These are phyloP conservation scores for Coelastrella sp. DNA, from an alignment of 139 green algal species.

Conservation along the genomic window DNA sequence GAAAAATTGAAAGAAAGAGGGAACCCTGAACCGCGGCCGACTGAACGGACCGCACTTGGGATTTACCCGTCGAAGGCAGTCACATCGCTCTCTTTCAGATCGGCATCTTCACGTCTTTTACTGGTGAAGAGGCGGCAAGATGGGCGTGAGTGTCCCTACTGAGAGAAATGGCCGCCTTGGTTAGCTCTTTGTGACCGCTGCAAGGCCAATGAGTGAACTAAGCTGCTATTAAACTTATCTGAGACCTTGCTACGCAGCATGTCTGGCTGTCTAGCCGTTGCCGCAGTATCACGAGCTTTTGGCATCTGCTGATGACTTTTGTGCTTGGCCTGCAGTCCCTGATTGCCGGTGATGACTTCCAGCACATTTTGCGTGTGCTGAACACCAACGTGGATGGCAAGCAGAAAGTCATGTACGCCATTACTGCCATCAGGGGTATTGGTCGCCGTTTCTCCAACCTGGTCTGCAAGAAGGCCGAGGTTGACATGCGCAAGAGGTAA, in stretches of 20 bases:
- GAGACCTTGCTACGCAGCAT: no score
- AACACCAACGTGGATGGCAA: constrained; percentile 99
- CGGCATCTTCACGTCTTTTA: neutral
- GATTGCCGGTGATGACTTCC: constrained; percentile 88
- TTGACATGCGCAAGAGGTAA: constrained; percentile 92
- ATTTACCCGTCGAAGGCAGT: neutral
- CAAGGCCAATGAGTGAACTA: no score
- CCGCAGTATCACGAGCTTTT: neutral
- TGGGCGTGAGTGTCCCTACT: neutral
- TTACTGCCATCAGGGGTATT: constrained; percentile 97
- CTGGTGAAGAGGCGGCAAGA: constrained; percentile 3
- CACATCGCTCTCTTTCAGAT: neutral
- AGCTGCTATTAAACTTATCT: no score
- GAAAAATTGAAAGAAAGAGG: no score
- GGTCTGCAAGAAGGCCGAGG: constrained; percentile 98
- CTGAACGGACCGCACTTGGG: neutral
- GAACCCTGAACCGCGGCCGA: neutral
- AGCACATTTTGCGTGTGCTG: constrained; percentile 99
- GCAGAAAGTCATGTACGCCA: constrained; percentile 97
- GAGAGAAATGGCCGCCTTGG: constrained; percentile 1
- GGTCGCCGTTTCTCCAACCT: constrained; percentile 97
- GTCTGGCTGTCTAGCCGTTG: neutral
- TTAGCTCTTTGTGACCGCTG: neutral
- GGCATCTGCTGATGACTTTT: neutral
- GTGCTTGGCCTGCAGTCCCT: constrained; percentile 57